A percentile compares a stretch with the other conserved stretches of the same genome.
Evolutionary conservation across 1,139 yeast species (phyloP).

Genomic region (Yamadazyma kanchanaburiensis): DNA sequence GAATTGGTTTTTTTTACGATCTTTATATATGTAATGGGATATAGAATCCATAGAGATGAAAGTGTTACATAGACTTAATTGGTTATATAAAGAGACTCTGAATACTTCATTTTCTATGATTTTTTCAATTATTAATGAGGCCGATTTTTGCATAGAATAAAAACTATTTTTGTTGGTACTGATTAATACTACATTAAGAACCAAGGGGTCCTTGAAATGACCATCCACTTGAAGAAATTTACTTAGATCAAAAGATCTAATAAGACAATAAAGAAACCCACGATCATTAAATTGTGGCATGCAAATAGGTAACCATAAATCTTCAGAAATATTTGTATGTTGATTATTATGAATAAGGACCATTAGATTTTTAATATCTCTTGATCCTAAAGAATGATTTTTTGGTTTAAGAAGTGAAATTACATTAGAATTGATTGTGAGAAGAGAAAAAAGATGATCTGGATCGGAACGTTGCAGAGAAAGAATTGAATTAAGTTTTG

Average conservation of each 20-base stretch:
- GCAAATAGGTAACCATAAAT: conserved; percentile 92
- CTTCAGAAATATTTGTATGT: conserved; percentile 40
- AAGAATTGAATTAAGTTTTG: conserved; percentile 27
- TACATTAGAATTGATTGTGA: conserved; percentile 20
- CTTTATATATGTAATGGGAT: conserved; percentile 78
- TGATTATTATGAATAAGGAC: conserved; percentile 23
- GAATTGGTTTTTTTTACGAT: conserved; percentile 47
- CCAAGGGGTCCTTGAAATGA: conserved; percentile 12
- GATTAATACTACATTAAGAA: conserved; percentile 64
- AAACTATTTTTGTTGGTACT: conserved; percentile 85
- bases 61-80: conserved; percentile 18
- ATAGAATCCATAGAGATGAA: conserved; percentile 33
- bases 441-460: conserved; percentile 33
- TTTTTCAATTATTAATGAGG: conserved; percentile 49
- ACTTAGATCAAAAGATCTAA: conserved; percentile 50
- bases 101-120: conserved; percentile 33
- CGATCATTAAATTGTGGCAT: conserved; percentile 84
- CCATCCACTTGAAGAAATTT: conserved; percentile 15
- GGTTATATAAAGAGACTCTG: conserved; percentile 35
- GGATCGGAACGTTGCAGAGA: conserved; percentile 6
- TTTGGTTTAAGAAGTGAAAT: conserved; percentile 33
- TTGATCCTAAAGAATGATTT: conserved; percentile 27
- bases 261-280: conserved; percentile 83
- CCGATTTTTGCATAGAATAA: conserved; percentile 64
- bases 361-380: conserved; percentile 30